Conservation (phyloP, 768 basidiomycete genomes). For the Lactarius sanguifluus region DNA sequence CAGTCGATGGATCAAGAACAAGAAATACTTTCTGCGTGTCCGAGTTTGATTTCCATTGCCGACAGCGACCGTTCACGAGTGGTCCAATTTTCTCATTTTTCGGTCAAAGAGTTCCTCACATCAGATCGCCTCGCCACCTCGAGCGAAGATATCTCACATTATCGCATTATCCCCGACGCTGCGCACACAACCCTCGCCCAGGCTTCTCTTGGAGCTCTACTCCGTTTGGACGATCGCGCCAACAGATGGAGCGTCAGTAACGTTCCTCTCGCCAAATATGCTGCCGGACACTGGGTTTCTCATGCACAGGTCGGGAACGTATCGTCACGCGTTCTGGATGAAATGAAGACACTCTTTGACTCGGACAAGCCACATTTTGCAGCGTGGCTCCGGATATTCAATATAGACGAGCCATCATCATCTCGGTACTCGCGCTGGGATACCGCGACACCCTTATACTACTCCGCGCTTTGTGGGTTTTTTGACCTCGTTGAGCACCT, state of each 20-base stretch:
- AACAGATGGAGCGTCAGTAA: background rate
- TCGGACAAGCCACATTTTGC: background rate
- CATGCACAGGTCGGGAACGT: background rate
- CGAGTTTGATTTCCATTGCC: background rate
- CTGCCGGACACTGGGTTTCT: background rate
- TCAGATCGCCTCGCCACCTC: background rate
- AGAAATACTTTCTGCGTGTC: background rate
- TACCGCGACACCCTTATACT: background rate
- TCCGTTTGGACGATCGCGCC: background rate
- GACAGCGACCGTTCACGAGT: background rate
- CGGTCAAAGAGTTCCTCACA: background rate
- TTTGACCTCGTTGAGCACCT: background rate
- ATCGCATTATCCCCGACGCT: no score
- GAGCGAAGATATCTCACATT: no score
- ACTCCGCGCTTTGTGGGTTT: background rate
- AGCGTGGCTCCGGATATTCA: background rate
- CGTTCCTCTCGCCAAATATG: background rate
- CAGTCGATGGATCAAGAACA: background rate
- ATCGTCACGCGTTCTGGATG: background rate
- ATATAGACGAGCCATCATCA: background rate
- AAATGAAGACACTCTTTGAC: background rate
- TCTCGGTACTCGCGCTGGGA: background rate
- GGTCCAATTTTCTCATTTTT: background rate
- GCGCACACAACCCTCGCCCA: background rate
- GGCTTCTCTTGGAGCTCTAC: background rate